Conservation (phyloP, 768 basidiomycete species). For the Heimioporus sp. region DNA sequence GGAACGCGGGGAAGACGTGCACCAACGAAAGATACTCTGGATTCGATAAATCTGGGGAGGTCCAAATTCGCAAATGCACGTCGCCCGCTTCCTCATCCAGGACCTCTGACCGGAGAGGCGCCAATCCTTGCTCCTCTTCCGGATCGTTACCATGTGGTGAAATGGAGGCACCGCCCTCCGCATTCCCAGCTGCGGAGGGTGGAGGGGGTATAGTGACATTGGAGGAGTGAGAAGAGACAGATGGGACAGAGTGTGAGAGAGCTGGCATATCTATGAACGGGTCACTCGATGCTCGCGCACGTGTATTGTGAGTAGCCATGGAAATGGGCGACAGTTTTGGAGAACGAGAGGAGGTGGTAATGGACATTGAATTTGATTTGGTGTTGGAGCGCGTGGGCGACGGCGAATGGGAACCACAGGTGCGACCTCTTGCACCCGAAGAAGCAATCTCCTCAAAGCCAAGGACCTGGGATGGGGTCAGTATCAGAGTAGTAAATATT, state of each 20-base stretch:
- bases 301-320: constrained; percentile 52
- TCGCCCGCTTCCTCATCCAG: constrained; percentile 38
- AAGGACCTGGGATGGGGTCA: constrained; percentile 40
- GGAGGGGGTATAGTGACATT: constrained; percentile 29
- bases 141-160: constrained; percentile 29
- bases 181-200: constrained; percentile 33
- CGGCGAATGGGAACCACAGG: constrained; percentile 37
- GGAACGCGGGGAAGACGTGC: constrained; percentile 73
- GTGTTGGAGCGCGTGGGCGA: constrained; percentile 50
- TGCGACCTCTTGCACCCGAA: constrained; percentile 28
- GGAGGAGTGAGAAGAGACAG: constrained; percentile 50
- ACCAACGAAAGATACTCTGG: constrained; percentile 69
- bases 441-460: constrained; percentile 72
- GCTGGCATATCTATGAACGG: constrained; percentile 75
- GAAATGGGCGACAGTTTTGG: constrained; percentile 40
- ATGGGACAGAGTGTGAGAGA: constrained; percentile 52
- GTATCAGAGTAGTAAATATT: constrained; percentile 4
- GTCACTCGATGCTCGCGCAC: constrained; percentile 72
- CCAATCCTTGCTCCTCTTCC: constrained; percentile 35
- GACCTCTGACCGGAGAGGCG: constrained; percentile 33
- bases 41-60: constrained; percentile 74
- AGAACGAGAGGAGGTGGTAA: constrained; percentile 23
- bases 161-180: constrained; percentile 42
- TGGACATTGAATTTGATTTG: constrained; percentile 52
- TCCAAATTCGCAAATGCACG: constrained; percentile 74